These are phyloP conservation scores for Voacanga thouarsii DNA, from an alignment of 257 asterid genomes.

Conservation along the genomic window DNA sequence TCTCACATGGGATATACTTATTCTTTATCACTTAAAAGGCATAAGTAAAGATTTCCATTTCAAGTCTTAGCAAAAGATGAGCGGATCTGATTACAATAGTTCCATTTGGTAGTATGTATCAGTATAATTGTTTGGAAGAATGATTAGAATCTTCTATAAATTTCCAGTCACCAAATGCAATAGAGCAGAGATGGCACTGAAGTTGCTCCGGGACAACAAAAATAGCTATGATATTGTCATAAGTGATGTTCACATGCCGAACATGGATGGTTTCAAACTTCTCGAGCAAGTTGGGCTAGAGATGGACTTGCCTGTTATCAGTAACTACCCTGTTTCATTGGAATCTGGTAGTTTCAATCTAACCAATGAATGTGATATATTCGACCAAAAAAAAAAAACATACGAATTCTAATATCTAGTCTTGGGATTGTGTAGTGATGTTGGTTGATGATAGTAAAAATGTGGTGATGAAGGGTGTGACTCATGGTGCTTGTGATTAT, in stretches of 20 bases:
- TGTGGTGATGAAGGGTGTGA: conserved; percentile 94
- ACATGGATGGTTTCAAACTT: conserved; percentile 94
- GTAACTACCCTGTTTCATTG: conserved; percentile 43
- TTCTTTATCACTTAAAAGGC: background rate
- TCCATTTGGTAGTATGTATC: background rate
- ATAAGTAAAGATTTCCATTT: background rate
- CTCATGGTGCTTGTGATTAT: conserved; percentile 96
- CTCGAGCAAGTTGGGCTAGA: conserved; percentile 82
- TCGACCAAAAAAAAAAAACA: background rate
- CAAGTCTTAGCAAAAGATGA: background rate
- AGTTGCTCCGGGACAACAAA: conserved; percentile 59
- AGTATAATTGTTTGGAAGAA: conserved; percentile 1
- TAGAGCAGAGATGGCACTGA: conserved; percentile 80
- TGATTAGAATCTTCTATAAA: conserved; percentile 8
- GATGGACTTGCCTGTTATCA: conserved; percentile 97
- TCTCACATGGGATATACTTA: background rate
- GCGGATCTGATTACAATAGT: background rate
- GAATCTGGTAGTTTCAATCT: background rate
- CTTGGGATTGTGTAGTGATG: conserved; percentile 62
- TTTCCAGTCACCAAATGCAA: conserved; percentile 69
- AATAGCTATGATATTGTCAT: conserved; percentile 77
- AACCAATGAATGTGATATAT: background rate
- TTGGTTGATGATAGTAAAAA: conserved; percentile 85
- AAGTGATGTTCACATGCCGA: conserved; percentile 98
- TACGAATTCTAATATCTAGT: conserved; percentile 15